phyloP scores from a whole-genome alignment of 768 basidiomycete genomes.

The Postia placenta region DNA sequence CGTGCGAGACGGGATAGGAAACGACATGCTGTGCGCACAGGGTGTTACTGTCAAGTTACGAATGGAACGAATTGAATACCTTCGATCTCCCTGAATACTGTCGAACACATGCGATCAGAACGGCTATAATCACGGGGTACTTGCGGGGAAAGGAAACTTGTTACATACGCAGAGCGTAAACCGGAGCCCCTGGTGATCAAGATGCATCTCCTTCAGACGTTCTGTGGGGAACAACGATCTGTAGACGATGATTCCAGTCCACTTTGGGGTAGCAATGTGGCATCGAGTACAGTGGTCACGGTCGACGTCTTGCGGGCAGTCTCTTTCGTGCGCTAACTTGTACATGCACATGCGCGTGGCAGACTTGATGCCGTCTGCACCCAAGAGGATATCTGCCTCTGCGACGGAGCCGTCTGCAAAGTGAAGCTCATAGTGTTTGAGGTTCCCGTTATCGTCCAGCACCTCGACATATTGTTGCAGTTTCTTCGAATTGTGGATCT shows the following conservation, averaged over 20 bases:
- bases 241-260: conserved; percentile 22
- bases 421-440: conserved; percentile 9
- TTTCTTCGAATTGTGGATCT: conserved; percentile 18
- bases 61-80: conserved; percentile 9
- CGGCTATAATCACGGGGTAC: too few relatives aligned
- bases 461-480: conserved; percentile 14
- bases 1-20: conserved; percentile 21
- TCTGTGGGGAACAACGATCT: conserved; percentile 20
- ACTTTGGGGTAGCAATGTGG: conserved; percentile 14
- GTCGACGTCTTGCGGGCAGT: conserved; percentile 2
- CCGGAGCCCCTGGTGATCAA: conserved; percentile 9
- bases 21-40: conserved; percentile 18
- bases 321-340: conserved; percentile 8
- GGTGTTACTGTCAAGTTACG: too few relatives aligned
- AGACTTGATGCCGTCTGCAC: conserved; percentile 24
- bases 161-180: conserved; percentile 9
- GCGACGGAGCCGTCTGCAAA: conserved; percentile 19
- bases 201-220: conserved; percentile 14
- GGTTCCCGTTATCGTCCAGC: neutral
- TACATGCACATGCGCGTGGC: conserved; percentile 19
- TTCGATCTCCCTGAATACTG: conserved; percentile 18
- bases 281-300: conserved; percentile 10
- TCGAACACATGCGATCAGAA: neutral
- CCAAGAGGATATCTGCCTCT: conserved; percentile 20
- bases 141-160: neutral